Evolutionary conservation across 306 rosid genomes (phyloP).

Genomic region (Astragalus membranaceus): DNA sequence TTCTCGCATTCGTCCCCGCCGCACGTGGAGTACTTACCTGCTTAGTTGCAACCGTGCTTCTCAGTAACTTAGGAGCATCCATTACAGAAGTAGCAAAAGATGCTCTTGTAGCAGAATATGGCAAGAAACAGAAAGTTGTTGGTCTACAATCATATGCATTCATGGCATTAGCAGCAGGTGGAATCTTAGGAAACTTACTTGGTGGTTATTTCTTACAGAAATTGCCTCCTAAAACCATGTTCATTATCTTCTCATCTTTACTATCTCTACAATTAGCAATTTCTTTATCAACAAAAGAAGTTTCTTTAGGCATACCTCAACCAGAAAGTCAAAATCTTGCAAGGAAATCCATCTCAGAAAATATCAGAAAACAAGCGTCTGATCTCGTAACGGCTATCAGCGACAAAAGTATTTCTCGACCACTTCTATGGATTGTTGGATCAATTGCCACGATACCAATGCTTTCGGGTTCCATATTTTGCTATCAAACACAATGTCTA

Average conservation of each 20-base stretch:
- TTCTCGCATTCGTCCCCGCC: conserved; percentile 54
- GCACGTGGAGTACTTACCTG: conserved; percentile 52
- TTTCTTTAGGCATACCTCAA: conserved; percentile 52
- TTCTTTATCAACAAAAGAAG: conserved; percentile 57
- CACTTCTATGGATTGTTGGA: conserved; percentile 71
- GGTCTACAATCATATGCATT: conserved; percentile 80
- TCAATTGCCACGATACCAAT: conserved; percentile 70
- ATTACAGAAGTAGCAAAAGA: conserved; percentile 85
- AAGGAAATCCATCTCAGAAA: conserved; percentile 37
- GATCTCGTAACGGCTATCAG: conserved; percentile 43
- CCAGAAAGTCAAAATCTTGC: conserved; percentile 21
- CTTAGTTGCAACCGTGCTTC: conserved; percentile 55
- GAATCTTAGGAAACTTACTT: conserved; percentile 73
- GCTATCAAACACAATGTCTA: conserved; percentile 78
- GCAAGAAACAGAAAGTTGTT: conserved; percentile 49
- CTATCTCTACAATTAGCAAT: conserved; percentile 53
- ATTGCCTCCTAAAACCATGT: conserved; percentile 60
- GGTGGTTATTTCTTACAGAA: conserved; percentile 65
- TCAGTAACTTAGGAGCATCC: conserved; percentile 89
- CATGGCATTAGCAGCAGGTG: conserved; percentile 87
- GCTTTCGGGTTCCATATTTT: conserved; percentile 75
- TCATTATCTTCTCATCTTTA: conserved; percentile 42
- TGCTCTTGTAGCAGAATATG: conserved; percentile 89
- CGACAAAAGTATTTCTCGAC: conserved; percentile 37
- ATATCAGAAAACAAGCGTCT: conserved; percentile 43